Evolutionary conservation across 108 stramenopile genomes (phyloP).

Genomic region (Nitzschia palea): DNA sequence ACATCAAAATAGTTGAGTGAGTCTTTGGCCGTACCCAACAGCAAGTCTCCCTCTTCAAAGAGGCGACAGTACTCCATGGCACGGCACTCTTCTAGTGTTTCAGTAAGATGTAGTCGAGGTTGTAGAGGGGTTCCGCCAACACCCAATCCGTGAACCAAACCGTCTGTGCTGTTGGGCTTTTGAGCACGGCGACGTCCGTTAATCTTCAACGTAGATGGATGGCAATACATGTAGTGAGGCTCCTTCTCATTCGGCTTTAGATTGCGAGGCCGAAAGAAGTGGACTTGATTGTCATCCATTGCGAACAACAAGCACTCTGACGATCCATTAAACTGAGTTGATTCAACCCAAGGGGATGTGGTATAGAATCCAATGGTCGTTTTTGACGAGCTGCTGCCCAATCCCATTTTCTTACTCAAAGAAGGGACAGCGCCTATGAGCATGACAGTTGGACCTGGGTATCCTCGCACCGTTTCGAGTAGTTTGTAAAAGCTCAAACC

Average conservation of each 20-base stretch:
- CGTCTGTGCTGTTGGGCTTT: not conserved
- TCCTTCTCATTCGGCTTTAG: not conserved
- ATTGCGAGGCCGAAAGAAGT: constrained; percentile 41
- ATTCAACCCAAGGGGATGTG: constrained; percentile 52
- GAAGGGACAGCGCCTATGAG: constrained; percentile 37
- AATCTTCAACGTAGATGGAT: constrained; percentile 30
- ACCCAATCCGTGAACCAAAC: constrained; percentile 25
- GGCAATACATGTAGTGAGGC: constrained; percentile 48
- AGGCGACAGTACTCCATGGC: constrained; percentile 29
- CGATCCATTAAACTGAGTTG: constrained; percentile 10
- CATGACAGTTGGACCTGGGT: constrained; percentile 51
- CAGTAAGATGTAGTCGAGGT: constrained; percentile 45
- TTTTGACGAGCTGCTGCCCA: not conserved
- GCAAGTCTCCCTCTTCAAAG: constrained; percentile 9
- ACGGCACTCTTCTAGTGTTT: constrained; percentile 44
- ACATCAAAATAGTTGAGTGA: constrained; percentile 44
- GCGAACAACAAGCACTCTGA: constrained; percentile 54
- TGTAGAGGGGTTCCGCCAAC: constrained; percentile 28
- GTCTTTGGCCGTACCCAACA: constrained; percentile 8
- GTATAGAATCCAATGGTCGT: constrained; percentile 59
- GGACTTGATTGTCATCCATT: constrained; percentile 31
- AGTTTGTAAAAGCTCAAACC: constrained; percentile 52
- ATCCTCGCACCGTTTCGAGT: constrained; percentile 39
- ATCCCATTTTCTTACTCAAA: constrained; percentile 5
- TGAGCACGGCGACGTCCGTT: not conserved